Evolutionary conservation across 768 basidiomycete genomes (phyloP), one percentile per base, ranked within the genome.

Genomic region (Suillus weaverae): DNA sequence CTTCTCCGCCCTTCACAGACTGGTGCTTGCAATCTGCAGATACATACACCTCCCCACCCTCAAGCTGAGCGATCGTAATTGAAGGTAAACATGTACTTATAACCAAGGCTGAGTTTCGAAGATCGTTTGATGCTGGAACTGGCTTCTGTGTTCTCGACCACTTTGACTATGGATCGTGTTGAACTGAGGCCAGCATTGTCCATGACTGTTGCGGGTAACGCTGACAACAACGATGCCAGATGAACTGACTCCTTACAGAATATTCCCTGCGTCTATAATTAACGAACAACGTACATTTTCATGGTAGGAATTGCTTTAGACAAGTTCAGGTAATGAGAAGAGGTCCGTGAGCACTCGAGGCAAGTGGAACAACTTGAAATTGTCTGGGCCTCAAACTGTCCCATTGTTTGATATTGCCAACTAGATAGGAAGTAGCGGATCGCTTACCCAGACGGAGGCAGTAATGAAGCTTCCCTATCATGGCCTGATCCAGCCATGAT

Each of bases 281-380:
- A 8, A 20, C 20, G 13, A 32, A 61, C 18, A 30, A 53, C 65
- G 64, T 61, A 8, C 30, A 1, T 5, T 39, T 10, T 33, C 38
- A 2, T 10, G 22, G 44, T n/a, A 32, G 6, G 20, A 32, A 8
- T 59, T 36, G 66, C 74, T 61, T 74, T n/a, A 75, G 50, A 44
- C 67, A 55, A 14, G 74, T 70, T 9, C 74, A 63, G 38, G 69
- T 70, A 46, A 74, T 43, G 51, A 76, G 75, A 46, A 75, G 74
- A 35, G 72, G 69, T 1, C 73, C 74, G 36, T 62, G 67, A 57
- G 63, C 64, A 8, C 66, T 66, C 32, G 69, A 70, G 32, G 70
- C 65, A n/a, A 73, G 60, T 26, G 74, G 74, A 7, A 74, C 66
- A 8, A 70, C 74, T 64, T 73, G 56, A 60, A 68, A 69, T 74